Evolutionary conservation across 495 filamentous ascomycete genomes (phyloP).

Genomic region (Beverwykella pulmonaria): DNA sequence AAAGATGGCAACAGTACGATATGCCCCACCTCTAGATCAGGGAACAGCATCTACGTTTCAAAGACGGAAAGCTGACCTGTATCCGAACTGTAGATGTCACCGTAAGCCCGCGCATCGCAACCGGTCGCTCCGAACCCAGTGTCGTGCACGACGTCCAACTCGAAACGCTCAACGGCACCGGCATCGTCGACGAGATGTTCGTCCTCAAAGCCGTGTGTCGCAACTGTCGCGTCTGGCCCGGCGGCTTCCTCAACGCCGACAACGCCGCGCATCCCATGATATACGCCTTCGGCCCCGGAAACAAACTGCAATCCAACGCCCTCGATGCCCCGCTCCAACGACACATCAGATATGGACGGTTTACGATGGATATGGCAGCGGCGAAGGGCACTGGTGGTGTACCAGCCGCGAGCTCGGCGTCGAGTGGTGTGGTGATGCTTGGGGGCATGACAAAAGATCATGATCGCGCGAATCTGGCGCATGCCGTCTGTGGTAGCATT

Average conservation of each 20-base stretch:
- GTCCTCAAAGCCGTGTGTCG: conserved; percentile 36
- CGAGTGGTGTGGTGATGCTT: conserved; percentile 23
- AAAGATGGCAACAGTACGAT: conserved; percentile 29
- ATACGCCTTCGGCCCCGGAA: conserved; percentile 39
- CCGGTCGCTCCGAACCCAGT: conserved; percentile 35
- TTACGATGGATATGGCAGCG: conserved; percentile 38
- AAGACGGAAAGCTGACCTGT: neutral
- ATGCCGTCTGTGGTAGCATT: conserved; percentile 33
- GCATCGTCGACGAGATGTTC: conserved; percentile 37
- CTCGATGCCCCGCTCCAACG: conserved; percentile 26
- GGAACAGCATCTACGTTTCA: neutral
- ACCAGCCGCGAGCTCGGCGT: conserved; percentile 8
- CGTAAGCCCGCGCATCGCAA: conserved; percentile 37
- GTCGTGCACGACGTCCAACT: conserved; percentile 22
- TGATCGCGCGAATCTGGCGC: conserved; percentile 33
- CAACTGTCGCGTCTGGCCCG: conserved; percentile 38
- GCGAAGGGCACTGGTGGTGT: conserved; percentile 36
- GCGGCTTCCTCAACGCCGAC: conserved; percentile 27
- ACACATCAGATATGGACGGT: conserved; percentile 36
- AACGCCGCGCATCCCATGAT: conserved; percentile 36
- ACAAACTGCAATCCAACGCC: conserved; percentile 17
- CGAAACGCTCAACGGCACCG: conserved; percentile 31
- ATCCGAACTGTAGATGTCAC: conserved; percentile 30
- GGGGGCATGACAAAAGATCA: conserved; percentile 21
- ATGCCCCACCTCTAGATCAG: neutral